A percentile compares a stretch with the other conserved stretches of the same genome.
Evolutionary conservation across 228 moss, liverwort and hornwort species (phyloP).

Genomic region (Sphagnum fallax): DNA sequence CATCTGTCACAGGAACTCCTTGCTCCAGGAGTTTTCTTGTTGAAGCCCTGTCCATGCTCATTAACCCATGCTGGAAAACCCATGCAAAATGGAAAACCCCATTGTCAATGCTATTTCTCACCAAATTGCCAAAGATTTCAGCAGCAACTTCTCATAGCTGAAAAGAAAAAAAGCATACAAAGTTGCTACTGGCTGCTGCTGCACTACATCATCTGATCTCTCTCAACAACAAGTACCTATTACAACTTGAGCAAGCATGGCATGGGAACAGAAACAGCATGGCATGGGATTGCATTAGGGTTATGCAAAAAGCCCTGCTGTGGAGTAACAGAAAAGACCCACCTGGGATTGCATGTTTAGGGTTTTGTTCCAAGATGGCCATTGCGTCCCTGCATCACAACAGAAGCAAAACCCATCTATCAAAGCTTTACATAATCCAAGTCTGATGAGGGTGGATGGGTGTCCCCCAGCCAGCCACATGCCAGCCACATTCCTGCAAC

Average conservation of each 20-base stretch:
- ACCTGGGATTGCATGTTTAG: constrained; percentile 13
- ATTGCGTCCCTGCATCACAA: constrained; percentile 34
- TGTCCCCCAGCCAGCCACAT: neutral
- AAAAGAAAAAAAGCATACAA: too few species aligned
- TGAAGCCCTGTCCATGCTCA: neutral
- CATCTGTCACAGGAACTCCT: neutral
- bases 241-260: neutral
- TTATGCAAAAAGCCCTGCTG: neutral
- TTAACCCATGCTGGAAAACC: neutral
- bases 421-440: neutral
- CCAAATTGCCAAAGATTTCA: too few species aligned
- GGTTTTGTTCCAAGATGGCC: constrained; percentile 42
- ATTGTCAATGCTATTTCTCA: neutral
- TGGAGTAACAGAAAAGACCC: neutral
- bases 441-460: neutral
- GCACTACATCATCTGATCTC: too few species aligned
- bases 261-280: neutral
- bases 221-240: too few species aligned
- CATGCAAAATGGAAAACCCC: neutral
- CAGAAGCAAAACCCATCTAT: neutral
- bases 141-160: too few species aligned
- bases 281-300: neutral
- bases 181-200: too few species aligned
- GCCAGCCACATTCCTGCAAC: neutral
- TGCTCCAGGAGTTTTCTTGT: neutral